phyloP scores from a whole-genome alignment of 2,329 filamentous ascomycete species.

The Ascochyta pisi region DNA sequence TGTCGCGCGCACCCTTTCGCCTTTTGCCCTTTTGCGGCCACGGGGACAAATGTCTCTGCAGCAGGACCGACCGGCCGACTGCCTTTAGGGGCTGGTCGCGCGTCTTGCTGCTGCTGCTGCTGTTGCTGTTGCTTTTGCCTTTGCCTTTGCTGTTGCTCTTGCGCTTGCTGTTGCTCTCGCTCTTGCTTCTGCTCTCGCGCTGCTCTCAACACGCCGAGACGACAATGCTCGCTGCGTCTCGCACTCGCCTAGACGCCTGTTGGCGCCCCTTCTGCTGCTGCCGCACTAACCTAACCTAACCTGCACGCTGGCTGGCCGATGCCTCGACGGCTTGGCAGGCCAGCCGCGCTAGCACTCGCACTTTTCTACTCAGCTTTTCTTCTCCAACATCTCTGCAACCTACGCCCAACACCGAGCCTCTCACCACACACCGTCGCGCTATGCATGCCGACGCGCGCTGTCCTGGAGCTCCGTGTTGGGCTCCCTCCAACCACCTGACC shows the following conservation, averaged over 20 bases:
- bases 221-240: background rate
- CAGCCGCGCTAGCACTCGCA: constrained; percentile 24
- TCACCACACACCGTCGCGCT: constrained; percentile 9
- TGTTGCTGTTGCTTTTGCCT: too few relatives aligned
- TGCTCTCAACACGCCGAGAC: too few relatives aligned
- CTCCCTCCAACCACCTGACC: background rate
- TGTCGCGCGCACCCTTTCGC: background rate
- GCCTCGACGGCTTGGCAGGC: constrained; percentile 5
- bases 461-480: constrained; percentile 4
- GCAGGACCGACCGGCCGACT: background rate
- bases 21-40: background rate
- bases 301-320: constrained; percentile 2
- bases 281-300: background rate
- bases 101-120: background rate
- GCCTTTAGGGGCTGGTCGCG: too few relatives aligned
- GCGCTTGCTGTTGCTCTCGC: too few relatives aligned
- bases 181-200: too few relatives aligned
- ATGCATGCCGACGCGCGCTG: constrained; percentile 1
- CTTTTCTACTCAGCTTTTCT: constrained; percentile 29
- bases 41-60: background rate
- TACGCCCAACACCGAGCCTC: constrained; percentile 17
- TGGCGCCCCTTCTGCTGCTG: constrained; percentile 1
- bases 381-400: constrained; percentile 13
- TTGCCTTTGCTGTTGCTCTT: too few relatives aligned
- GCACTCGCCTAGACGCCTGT: background rate